Percentiles rank a stretch among this genome's conserved stretches.
phyloP scores from a whole-genome alignment of 208 protist genomes.

The Tetramitus jugosus region DNA sequence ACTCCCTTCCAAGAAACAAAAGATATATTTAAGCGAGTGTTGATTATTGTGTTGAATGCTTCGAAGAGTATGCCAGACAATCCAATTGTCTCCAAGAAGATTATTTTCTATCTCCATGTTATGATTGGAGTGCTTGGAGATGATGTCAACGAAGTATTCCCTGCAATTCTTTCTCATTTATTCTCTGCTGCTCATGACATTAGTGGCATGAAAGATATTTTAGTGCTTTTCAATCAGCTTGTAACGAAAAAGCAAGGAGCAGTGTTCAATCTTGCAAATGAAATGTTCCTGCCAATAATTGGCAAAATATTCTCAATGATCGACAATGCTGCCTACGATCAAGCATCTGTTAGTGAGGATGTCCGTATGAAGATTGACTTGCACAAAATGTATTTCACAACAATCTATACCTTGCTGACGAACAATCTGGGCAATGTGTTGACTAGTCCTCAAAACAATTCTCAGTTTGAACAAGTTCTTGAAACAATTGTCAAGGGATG shows the following conservation, averaged over 20 bases:
- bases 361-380: not conserved
- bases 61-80: not conserved
- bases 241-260: not conserved
- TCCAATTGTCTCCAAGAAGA: not conserved
- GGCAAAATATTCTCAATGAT: constrained; percentile 4
- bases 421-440: not conserved
- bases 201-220: not conserved
- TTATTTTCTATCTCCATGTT: not conserved
- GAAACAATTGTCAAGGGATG: constrained; percentile 7
- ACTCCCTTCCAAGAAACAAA: not conserved
- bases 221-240: not conserved
- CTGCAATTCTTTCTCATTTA: not conserved
- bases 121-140: not conserved
- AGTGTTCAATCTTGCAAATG: not conserved
- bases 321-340: not conserved
- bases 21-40: not conserved
- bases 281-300: not conserved
- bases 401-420: not conserved
- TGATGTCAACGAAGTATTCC: not conserved
- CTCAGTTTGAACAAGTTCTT: not conserved
- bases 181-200: not conserved
- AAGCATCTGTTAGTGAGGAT: not conserved
- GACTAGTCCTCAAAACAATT: not conserved
- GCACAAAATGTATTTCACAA: not conserved
- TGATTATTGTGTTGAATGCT: not conserved